phyloP scores from a whole-genome alignment of 345 rosid genomes.

The Euphorbia tirucalli region DNA sequence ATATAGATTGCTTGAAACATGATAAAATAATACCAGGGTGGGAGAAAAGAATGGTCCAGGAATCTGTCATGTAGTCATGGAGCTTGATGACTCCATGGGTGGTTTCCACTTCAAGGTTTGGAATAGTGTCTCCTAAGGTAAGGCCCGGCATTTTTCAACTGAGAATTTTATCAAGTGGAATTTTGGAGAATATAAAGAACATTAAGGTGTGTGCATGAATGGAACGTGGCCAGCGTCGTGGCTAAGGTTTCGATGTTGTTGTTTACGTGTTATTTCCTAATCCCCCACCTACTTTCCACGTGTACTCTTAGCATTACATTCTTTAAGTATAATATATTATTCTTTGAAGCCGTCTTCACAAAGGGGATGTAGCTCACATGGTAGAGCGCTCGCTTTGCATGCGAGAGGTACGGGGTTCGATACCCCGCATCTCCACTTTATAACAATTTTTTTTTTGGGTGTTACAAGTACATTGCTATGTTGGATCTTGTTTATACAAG shows the following conservation, averaged over 20 bases:
- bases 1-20: too few relatives aligned
- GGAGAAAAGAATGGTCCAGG: conserved; percentile 79
- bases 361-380: conserved; percentile 38
- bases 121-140: conserved; percentile 67
- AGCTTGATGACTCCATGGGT: conserved; percentile 65
- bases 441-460: too few relatives aligned
- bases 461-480: too few relatives aligned
- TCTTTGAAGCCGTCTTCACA: too few relatives aligned
- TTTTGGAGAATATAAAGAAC: background rate
- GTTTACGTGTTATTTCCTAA: background rate
- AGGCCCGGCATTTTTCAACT: conserved; percentile 60
- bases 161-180: background rate
- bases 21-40: conserved; percentile 75
- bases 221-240: conserved; percentile 38
- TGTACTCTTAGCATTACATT: too few relatives aligned
- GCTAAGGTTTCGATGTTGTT: background rate
- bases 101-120: conserved; percentile 64
- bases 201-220: conserved; percentile 27
- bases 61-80: conserved; percentile 47
- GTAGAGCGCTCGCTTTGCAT: conserved; percentile 87
- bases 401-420: too few relatives aligned
- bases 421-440: too few relatives aligned
- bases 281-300: background rate
- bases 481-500: too few relatives aligned
- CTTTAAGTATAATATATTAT: too few relatives aligned